Evolutionary conservation across 305 asterid genomes (phyloP).

Genomic region (Lippia alba): DNA sequence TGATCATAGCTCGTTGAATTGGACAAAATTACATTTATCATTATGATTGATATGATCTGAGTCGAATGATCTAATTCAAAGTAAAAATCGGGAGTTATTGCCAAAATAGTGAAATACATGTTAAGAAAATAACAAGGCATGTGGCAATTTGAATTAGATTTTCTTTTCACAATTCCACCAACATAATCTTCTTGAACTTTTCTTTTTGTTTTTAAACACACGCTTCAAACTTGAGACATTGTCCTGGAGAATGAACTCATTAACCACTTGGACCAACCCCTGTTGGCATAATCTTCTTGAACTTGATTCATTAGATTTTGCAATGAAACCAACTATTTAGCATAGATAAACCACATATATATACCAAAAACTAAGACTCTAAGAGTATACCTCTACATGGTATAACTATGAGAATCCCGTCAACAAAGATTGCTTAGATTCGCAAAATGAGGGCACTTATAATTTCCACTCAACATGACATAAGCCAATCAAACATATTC

Average conservation of each 20-base stretch:
- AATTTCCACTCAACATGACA: slow-evolving; percentile 38
- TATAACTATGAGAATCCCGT: slow-evolving; percentile 39
- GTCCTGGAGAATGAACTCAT: too few relatives aligned
- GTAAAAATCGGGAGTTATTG: too few relatives aligned
- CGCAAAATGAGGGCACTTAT: slow-evolving; percentile 39
- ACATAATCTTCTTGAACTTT: neutral
- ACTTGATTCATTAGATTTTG: neutral
- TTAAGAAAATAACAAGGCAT: neutral
- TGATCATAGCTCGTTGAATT: too few relatives aligned
- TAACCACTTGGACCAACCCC: too few relatives aligned
- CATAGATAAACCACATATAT: neutral
- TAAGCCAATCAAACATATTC: slow-evolving; percentile 52
- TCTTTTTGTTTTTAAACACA: too few relatives aligned
- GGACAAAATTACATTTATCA: too few relatives aligned
- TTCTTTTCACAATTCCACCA: neutral
- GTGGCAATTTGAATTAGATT: neutral
- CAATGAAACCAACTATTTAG: neutral
- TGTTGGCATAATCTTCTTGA: neutral
- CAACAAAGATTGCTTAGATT: slow-evolving; percentile 37
- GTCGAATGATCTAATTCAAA: too few relatives aligned
- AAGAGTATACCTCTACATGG: slow-evolving; percentile 28
- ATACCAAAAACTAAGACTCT: slow-evolving; percentile 11
- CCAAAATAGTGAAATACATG: neutral
- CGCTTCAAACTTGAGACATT: too few relatives aligned
- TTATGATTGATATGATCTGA: too few relatives aligned